Conservation (phyloP, 228 moss, liverwort and hornwort species). For the Sphagnum fallax region DNA sequence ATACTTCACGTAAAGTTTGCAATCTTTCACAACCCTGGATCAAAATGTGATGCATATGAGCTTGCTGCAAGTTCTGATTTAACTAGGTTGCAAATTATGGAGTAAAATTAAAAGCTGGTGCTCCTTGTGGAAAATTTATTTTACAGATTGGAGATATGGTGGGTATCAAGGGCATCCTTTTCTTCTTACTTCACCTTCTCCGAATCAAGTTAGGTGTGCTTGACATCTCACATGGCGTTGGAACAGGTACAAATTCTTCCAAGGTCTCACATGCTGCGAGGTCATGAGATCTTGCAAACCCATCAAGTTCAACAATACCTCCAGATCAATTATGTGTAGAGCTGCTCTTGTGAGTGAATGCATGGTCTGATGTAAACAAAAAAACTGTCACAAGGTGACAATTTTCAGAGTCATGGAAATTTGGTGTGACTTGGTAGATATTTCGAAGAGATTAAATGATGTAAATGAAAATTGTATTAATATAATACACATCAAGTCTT, state of each 20-base stretch:
- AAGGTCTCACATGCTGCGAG: not conserved
- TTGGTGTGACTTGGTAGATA: no score
- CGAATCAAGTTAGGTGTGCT: slow-evolving; percentile 31
- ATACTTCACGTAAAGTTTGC: no score
- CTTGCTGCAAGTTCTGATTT: no score
- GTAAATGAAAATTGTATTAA: not conserved
- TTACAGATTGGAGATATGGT: slow-evolving; percentile 51
- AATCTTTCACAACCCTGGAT: no score
- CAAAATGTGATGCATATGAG: no score
- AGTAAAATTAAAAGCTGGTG: not conserved
- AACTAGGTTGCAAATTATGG: not conserved
- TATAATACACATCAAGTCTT: no score
- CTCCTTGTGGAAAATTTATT: not conserved
- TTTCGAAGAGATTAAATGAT: not conserved
- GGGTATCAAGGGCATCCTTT: slow-evolving; percentile 21
- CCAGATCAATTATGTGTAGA: not conserved
- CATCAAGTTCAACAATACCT: not conserved
- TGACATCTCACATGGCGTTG: slow-evolving; percentile 19
- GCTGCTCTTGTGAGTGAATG: not conserved
- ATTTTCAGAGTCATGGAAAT: no score
- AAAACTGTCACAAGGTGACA: not conserved
- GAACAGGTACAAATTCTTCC: slow-evolving; percentile 19
- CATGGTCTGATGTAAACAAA: not conserved
- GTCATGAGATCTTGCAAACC: not conserved
- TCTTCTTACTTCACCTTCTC: slow-evolving; percentile 13